These are phyloP conservation scores for Mucor ambiguus DNA, from an alignment of 371 early-diverging fungal species.

Conservation along the genomic window DNA sequence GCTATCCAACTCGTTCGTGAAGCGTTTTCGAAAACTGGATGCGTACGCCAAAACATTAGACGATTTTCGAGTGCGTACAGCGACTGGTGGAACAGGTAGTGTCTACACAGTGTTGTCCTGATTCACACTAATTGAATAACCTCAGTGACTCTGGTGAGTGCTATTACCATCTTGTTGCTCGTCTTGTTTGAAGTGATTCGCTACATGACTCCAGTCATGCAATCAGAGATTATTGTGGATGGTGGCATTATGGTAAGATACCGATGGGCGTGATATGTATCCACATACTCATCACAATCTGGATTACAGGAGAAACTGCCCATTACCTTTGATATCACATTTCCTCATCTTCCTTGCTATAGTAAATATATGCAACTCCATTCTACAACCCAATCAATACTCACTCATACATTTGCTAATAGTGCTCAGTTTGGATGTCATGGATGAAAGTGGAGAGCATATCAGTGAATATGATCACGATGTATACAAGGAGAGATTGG, in stretches of 20 bases:
- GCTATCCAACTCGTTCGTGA: constrained; percentile 44
- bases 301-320: constrained; percentile 70
- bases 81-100: constrained; percentile 82
- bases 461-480: constrained; percentile 80
- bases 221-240: constrained; percentile 85
- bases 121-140: not conserved
- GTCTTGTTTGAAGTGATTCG: constrained; percentile 79
- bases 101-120: not conserved
- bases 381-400: no score
- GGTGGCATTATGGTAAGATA: constrained; percentile 63
- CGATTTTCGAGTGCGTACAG: constrained; percentile 92
- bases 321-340: constrained; percentile 87
- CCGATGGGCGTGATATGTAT: not conserved
- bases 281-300: not conserved
- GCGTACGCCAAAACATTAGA: constrained; percentile 98
- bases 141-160: constrained; percentile 78
- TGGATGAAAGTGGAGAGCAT: constrained; percentile 89
- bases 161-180: constrained; percentile 69
- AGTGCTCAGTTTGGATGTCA: constrained; percentile 90
- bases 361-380: constrained; percentile 45
- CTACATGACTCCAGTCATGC: constrained; percentile 68
- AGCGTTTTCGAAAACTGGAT: constrained; percentile 76
- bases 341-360: constrained; percentile 89
- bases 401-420: not conserved
- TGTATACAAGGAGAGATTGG: constrained; percentile 80